A percentile compares a stretch with the other conserved stretches of the same genome.
These are phyloP conservation scores for Metschnikowia kofuensis DNA, from an alignment of 805 yeast genomes.

Conservation along the genomic window DNA sequence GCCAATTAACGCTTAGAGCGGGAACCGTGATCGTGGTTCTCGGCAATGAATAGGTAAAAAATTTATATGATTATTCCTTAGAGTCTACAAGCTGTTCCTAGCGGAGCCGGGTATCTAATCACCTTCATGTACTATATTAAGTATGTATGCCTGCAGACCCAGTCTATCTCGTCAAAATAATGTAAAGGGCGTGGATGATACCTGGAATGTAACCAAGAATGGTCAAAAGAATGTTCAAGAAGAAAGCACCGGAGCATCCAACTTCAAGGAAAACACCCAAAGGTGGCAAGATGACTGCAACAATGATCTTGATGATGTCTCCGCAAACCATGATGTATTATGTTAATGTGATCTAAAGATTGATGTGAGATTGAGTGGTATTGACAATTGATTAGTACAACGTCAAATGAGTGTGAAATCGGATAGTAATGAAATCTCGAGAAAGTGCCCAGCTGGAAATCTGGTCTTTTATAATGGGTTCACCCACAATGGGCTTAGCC, in stretches of 20 bases:
- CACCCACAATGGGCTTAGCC: conserved; percentile 1
- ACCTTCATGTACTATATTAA: neutral
- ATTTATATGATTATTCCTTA: neutral
- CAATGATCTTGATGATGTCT: conserved; percentile 50
- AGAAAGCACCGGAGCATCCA: conserved; percentile 45
- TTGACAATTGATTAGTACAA: neutral
- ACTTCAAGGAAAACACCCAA: conserved; percentile 60
- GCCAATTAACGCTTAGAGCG: conserved; percentile 61
- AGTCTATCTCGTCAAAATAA: conserved; percentile 34
- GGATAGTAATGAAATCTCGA: neutral
- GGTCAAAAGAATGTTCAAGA: conserved; percentile 61
- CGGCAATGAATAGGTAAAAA: neutral
- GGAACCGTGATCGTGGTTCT: neutral
- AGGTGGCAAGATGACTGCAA: conserved; percentile 56
- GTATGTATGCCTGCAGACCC: neutral
- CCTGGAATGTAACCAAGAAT: conserved; percentile 78
- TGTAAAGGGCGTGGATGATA: conserved; percentile 60
- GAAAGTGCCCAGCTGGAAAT: neutral
- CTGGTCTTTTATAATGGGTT: neutral
- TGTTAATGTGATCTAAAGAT: neutral
- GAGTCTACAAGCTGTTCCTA: neutral
- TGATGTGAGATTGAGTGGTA: too few species aligned
- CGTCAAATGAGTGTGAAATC: neutral
- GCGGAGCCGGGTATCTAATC: neutral
- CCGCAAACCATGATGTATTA: conserved; percentile 37